These are phyloP conservation scores for Eurotiales sp. DNA, from an alignment of 2,329 filamentous ascomycete genomes.

Conservation along the genomic window DNA sequence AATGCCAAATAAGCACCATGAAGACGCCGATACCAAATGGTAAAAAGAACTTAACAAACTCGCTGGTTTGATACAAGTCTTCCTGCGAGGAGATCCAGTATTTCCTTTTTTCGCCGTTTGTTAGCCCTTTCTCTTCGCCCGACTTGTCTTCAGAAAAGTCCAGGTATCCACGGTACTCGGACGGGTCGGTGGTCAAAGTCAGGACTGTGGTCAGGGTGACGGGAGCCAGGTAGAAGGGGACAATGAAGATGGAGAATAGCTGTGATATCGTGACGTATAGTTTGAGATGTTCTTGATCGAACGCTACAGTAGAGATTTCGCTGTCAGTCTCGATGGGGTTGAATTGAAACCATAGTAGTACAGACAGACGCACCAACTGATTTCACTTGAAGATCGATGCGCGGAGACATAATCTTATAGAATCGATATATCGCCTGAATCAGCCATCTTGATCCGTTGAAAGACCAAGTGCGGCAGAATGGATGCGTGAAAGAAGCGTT, in stretches of 20 bases:
- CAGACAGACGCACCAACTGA: slow-evolving; percentile 49
- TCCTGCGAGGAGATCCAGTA: slow-evolving; percentile 76
- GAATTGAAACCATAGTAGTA: not conserved
- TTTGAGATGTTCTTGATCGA: slow-evolving; percentile 61
- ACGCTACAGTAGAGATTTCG: too few species aligned
- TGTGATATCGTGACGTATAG: slow-evolving; percentile 74
- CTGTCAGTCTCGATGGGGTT: too few species aligned
- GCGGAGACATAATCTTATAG: slow-evolving; percentile 79
- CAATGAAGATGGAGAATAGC: slow-evolving; percentile 70
- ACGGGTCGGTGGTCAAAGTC: slow-evolving; percentile 51
- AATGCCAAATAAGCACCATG: slow-evolving; percentile 60
- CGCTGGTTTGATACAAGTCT: slow-evolving; percentile 74
- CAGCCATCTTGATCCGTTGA: slow-evolving; percentile 61
- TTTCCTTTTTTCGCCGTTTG: slow-evolving; percentile 13
- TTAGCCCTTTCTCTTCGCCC: slow-evolving; percentile 13
- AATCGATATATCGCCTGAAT: slow-evolving; percentile 70
- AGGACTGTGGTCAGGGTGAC: slow-evolving; percentile 68
- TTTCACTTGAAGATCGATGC: slow-evolving; percentile 65
- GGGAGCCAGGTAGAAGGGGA: slow-evolving; percentile 69
- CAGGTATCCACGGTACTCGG: slow-evolving; percentile 24
- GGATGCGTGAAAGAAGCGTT: slow-evolving; percentile 74
- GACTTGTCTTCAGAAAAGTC: slow-evolving; percentile 18
- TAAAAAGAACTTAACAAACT: slow-evolving; percentile 69
- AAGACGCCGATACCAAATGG: slow-evolving; percentile 56
- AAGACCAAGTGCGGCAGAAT: slow-evolving; percentile 64